Percentiles rank a stretch among this genome's conserved stretches.
These are phyloP conservation scores for Leccinum griseonigrum DNA, from an alignment of 1,284 basidiomycete genomes.

Conservation along the genomic window DNA sequence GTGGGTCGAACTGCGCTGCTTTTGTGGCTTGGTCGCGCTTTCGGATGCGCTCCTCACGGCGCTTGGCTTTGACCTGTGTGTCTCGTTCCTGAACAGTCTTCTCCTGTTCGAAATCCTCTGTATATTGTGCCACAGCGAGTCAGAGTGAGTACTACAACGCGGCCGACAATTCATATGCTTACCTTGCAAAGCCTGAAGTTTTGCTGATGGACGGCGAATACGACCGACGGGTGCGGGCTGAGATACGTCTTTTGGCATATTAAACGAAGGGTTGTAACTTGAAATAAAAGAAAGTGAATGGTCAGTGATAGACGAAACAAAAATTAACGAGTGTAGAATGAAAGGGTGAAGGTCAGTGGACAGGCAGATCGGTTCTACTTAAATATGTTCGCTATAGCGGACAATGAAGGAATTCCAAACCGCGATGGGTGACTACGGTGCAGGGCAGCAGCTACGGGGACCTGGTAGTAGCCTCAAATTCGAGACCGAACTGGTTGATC, in stretches of 20 bases:
- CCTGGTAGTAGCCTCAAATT: background rate
- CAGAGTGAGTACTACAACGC: background rate
- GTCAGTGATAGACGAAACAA: background rate
- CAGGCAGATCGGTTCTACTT: background rate
- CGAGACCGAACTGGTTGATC: too few species aligned
- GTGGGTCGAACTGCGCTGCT: background rate
- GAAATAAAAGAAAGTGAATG: background rate
- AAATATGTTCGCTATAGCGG: background rate
- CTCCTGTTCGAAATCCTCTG: background rate
- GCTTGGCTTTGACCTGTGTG: background rate
- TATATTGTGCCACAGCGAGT: background rate
- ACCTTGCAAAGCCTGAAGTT: background rate
- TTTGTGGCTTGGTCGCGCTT: background rate
- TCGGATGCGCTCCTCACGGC: background rate
- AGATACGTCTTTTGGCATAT: background rate
- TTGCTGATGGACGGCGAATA: background rate
- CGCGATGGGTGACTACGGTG: background rate
- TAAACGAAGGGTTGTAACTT: background rate
- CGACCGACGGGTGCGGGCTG: background rate
- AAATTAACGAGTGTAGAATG: too few species aligned
- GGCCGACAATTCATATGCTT: background rate
- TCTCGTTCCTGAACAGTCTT: background rate
- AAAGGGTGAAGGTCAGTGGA: too few species aligned
- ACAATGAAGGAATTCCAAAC: background rate
- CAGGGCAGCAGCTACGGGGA: background rate